phyloP scores from a whole-genome alignment of 2,329 filamentous ascomycete genomes.

The Alternaria novae-zelandiae region DNA sequence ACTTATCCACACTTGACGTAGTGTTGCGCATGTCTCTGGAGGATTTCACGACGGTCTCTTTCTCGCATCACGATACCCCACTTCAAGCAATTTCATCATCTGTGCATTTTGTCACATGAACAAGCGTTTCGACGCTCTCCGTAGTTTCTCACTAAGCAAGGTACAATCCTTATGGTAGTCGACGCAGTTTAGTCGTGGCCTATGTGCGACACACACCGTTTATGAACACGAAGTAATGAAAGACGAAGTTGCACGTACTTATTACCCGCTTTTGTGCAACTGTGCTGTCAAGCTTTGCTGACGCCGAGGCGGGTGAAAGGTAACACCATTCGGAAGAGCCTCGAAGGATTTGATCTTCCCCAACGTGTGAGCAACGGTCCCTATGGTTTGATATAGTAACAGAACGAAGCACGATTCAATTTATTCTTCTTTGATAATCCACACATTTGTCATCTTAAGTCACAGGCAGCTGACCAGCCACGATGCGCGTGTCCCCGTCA shows the following conservation, averaged over 20 bases:
- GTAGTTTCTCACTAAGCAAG: not conserved
- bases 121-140: not conserved
- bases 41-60: not conserved
- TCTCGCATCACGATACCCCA: not conserved
- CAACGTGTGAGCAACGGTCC: too few relatives aligned
- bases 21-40: not conserved
- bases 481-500: not conserved
- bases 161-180: not conserved
- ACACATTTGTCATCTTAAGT: too few relatives aligned
- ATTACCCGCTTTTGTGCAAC: not conserved
- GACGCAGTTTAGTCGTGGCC: not conserved
- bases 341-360: too few relatives aligned
- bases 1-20: not conserved
- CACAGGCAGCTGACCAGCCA: too few relatives aligned
- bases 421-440: too few relatives aligned
- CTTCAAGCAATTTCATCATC: not conserved
- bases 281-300: not conserved
- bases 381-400: too few relatives aligned
- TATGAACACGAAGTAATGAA: not conserved
- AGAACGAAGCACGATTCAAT: too few relatives aligned
- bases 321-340: not conserved
- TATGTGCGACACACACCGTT: not conserved
- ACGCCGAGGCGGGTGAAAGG: not conserved
- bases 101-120: not conserved
- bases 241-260: not conserved